Base-by-base conservation (phyloP, 495 filamentous ascomycete genomes). In the Bathelium albidoporum region DNA sequence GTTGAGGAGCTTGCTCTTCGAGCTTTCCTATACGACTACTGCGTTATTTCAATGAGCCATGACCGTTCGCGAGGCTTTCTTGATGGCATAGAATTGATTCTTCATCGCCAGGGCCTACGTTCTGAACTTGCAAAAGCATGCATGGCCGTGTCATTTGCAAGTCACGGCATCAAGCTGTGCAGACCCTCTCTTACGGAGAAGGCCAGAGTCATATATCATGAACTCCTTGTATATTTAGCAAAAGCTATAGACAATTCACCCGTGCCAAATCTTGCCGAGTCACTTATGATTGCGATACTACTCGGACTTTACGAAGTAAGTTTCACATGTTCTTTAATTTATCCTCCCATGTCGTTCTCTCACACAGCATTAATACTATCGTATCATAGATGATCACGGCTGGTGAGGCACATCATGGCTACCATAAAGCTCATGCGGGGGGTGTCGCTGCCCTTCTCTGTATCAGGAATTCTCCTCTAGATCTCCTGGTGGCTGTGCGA, bases 11-110 rank as follows among this genome's bases (percentile, higher is more conserved):
- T 68, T 26, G 70, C 74, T 18, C 64, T 76, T 18, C 65, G 65
- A 32, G 70, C 70, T 0, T 76, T 76, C 45, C 67, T 76, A 55
- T 66, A 76, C 62, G 74, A 76, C 41, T 76, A 69, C 39, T 69
- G 65, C 20, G 32, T 72, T 18, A 28, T 59, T 26, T 70, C 69
- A 2, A 59, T 66, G 0, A 70, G 72, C 61, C 36, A 43, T 26
- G 52, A 66, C 11, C 22, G 71, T 3, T 74, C 71, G 0, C 64
- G 68, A 18, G 71, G 74, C 0, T 73, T 69, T 59, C 62, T 76
- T 10, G 49, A 64, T 68, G 66, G 69, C 26, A 49, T 76, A 24
- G 74, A 76, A 59, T 12, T 18, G 11, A 66, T 70, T 41, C 60
- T 71, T n/a, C 58, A 62, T 24, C 55, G 49, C 24, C 59, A 58